Percentiles rank a stretch among this genome's conserved stretches.
Evolutionary conservation across 495 filamentous ascomycete species (phyloP).

Genomic region (Beverwykella pulmonaria): DNA sequence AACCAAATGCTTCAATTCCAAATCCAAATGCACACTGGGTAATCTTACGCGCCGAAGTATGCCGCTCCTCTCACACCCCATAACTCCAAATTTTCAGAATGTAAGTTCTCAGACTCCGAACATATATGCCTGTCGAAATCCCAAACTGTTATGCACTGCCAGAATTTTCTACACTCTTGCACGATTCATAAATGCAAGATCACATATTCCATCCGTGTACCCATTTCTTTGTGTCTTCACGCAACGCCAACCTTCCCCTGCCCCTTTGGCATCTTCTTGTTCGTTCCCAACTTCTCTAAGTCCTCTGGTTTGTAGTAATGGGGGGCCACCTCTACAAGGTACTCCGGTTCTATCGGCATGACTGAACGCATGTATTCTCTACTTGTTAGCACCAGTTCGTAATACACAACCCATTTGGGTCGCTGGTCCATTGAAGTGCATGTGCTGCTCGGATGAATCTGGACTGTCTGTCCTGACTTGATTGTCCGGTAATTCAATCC

Average conservation of each 20-base stretch:
- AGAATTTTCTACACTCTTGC: too few relatives aligned
- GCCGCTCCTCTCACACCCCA: too few relatives aligned
- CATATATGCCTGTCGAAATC: too few relatives aligned
- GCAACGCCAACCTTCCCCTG: conserved; percentile 4
- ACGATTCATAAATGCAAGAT: too few relatives aligned
- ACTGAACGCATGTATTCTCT: conserved; percentile 92
- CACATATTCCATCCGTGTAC: too few relatives aligned
- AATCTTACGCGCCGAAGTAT: too few relatives aligned
- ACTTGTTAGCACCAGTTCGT: conserved; percentile 87
- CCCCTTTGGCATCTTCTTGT: conserved; percentile 74
- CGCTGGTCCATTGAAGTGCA: conserved; percentile 72
- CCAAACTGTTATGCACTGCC: too few relatives aligned
- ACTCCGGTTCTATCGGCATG: conserved; percentile 81
- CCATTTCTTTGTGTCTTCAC: neutral
- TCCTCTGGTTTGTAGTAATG: conserved; percentile 96
- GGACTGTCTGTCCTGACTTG: conserved; percentile 85
- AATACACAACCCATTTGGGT: conserved; percentile 89
- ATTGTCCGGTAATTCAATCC: conserved; percentile 94
- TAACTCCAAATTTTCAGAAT: too few relatives aligned
- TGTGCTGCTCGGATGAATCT: conserved; percentile 86
- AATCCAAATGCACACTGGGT: too few relatives aligned
- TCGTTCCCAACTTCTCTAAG: conserved; percentile 75
- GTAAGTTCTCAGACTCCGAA: too few relatives aligned
- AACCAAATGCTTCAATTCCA: too few relatives aligned
- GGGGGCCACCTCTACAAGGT: conserved; percentile 89